These are phyloP conservation scores for Taxawa tesnikishii DNA, from an alignment of 2,329 filamentous ascomycete species.

Conservation along the genomic window DNA sequence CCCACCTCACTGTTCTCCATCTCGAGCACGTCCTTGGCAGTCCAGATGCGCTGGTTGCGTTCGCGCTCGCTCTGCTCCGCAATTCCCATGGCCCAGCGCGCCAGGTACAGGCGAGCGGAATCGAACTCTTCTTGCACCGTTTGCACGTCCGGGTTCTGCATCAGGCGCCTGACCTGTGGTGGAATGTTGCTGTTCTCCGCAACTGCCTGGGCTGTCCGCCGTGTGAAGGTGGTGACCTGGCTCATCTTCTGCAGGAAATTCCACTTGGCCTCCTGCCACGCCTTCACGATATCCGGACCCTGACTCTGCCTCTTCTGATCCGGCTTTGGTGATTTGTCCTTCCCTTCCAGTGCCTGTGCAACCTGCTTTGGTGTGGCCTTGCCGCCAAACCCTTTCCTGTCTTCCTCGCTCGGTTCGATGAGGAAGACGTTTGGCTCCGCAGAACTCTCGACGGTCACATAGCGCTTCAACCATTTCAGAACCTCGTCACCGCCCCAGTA, in stretches of 20 bases:
- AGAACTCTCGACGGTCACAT: constrained; percentile 72
- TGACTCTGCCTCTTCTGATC: constrained; percentile 39
- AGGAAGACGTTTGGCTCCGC: constrained; percentile 83
- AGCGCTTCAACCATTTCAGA: constrained; percentile 75
- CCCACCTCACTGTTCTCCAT: constrained; percentile 91
- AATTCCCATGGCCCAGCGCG: constrained; percentile 97
- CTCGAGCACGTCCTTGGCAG: constrained; percentile 80
- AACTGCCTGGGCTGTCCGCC: constrained; percentile 81
- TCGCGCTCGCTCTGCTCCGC: constrained; percentile 93
- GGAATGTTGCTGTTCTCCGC: constrained; percentile 85
- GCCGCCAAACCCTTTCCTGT: constrained; percentile 64
- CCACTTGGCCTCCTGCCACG: constrained; percentile 90
- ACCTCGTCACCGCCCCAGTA: constrained; percentile 99
- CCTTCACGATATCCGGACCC: constrained; percentile 86
- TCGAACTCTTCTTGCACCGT: constrained; percentile 95
- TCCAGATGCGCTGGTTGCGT: constrained; percentile 78
- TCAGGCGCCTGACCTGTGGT: constrained; percentile 70
- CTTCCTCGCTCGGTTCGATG: constrained; percentile 75
- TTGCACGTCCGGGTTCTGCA: constrained; percentile 88
- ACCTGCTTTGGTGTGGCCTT: constrained; percentile 40
- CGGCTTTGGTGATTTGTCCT: constrained; percentile 24
- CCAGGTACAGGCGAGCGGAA: constrained; percentile 85
- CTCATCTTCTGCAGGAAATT: constrained; percentile 93
- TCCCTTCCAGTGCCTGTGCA: constrained; percentile 27
- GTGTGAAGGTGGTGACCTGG: constrained; percentile 91